Evolutionary conservation across 2,329 filamentous ascomycete genomes (phyloP), one percentile per base, ranked within the genome.

Genomic region (Reticulascus tulasneorum): DNA sequence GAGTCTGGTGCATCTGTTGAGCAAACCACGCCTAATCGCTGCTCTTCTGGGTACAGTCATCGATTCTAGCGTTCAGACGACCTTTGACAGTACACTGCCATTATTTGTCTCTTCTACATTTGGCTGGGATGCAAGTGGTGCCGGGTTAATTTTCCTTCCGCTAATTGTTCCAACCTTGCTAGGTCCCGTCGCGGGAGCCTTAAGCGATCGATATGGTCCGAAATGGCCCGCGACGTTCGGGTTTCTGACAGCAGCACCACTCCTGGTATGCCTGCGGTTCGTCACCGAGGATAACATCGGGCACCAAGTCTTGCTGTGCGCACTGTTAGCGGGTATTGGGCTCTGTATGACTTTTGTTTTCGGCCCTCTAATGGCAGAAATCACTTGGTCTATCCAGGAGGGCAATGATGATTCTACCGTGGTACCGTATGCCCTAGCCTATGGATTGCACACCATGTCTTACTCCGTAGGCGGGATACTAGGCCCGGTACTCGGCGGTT

Each of bases 391-490:
- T 5, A 46, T 56, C 8, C 33, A 46, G 12, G 44, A 35, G 11
- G 36, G 22, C 8, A 26, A 47, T 33, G 47, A 46, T 4, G 45
- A 44, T 12, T 40, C 43, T 23, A 46, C 45, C 16, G 44, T 32
- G 7, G 50, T 48, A 11, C 56, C 60, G 7, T 57, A 58, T 35
- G 59, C 57, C 9, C 54, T 58, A 15, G 55, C 54, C 3, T 62
- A 62, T 32, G 58, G 56, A 4, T 38, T 62, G 23, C 62, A 60
- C 38, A 62, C 59, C 30, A 51, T 62, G 39, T 55, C 59, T 7
- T 62, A 51, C 34, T 56, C 58, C 4, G 53, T 47, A 5, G 59
- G 59, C 3, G 49, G 55, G 13, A 35, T 61, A 21, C 25, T 53
- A 12, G 59, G 59, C 1, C 59, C 59, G 6, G 48, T 62, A 9